Conservation (phyloP, 805 yeast species). For the Candida hispaniensis region DNA sequence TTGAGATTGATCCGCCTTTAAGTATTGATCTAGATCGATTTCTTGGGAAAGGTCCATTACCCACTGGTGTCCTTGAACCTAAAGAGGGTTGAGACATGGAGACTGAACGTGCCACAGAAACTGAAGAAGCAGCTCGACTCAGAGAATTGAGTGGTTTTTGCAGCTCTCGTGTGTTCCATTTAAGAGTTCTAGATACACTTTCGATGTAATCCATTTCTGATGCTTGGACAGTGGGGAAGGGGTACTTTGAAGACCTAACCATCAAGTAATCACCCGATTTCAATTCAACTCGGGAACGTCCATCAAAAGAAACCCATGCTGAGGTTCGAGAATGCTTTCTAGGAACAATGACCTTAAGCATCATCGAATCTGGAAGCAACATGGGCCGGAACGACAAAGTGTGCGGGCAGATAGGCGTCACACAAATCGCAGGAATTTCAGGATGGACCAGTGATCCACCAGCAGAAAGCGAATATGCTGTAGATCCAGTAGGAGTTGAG, state of each 20-base stretch:
- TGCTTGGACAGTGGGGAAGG: constrained; percentile 81
- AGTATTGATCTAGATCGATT: too few species aligned
- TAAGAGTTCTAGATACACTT: constrained; percentile 72
- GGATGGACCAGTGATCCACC: constrained; percentile 96
- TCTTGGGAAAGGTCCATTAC: too few species aligned
- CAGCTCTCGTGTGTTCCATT: constrained; percentile 84
- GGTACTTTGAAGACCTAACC: constrained; percentile 72
- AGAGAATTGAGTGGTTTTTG: constrained; percentile 63
- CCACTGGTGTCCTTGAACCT: too few species aligned
- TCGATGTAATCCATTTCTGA: constrained; percentile 61
- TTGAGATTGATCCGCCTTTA: too few species aligned
- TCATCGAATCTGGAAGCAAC: constrained; percentile 86
- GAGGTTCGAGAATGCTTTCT: constrained; percentile 59
- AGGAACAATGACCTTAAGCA: constrained; percentile 72
- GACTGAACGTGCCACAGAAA: constrained; percentile 11
- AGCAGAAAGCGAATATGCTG: constrained; percentile 90
- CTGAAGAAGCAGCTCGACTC: constrained; percentile 26
- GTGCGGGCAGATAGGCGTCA: constrained; percentile 95
- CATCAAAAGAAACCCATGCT: constrained; percentile 95
- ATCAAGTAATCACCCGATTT: constrained; percentile 73
- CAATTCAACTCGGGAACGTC: constrained; percentile 72
- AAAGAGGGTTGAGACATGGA: too few species aligned
- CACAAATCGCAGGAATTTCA: constrained; percentile 80
- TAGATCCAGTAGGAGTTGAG: constrained; percentile 93
- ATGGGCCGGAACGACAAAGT: constrained; percentile 89